Base-by-base conservation (phyloP, 352 stramenopile genomes). In the Pythium rishiriense region DNA sequence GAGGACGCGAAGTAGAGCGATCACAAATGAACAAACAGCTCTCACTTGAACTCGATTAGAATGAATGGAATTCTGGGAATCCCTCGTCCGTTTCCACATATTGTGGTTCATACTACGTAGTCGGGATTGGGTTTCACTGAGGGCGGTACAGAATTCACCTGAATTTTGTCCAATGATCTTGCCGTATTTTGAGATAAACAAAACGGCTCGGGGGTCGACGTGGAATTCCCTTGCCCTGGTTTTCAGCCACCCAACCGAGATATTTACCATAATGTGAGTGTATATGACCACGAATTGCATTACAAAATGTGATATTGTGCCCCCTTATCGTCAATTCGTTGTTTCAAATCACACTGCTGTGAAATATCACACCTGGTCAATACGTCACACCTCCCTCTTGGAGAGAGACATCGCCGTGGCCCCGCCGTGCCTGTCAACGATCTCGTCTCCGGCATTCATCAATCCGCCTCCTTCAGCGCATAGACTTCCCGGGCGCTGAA, bases 1-100 rank as follows among this genome's bases (percentile, higher is more conserved):
- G 54, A 78, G 43, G 57, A 69, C 12, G n/a, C 31, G 33, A 19
- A 64, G 22, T 68, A 68, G 62, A 68, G 43, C 31, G 14, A 47
- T 47, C 41, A 47, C 41, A 47, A 47, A 28, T 43, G 37, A 43
- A 43, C 37, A 43, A 43, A 43, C 9, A 6, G 37, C 14, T 17
- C 3, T n/a, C 37, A 43, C 37, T n/a, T n/a, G 14, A n/a, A n/a
- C n/a, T n/a, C 37, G 9, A 12, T 43, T 17, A 19, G 4, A n/a
- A 21, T n/a, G 37, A 43, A 43, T n/a, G n/a, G n/a, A n/a, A n/a
- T n/a, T n/a, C n/a, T n/a, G n/a, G n/a, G n/a, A n/a, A n/a, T n/a
- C n/a, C n/a, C n/a, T n/a, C n/a, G n/a, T n/a, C n/a, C n/a, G n/a
- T n/a, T n/a, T n/a, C n/a, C n/a, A n/a, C n/a, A n/a, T n/a, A n/a